Evolutionary conservation across 2,329 filamentous ascomycete genomes (phyloP).

Genomic region (Claviceps sp.): DNA sequence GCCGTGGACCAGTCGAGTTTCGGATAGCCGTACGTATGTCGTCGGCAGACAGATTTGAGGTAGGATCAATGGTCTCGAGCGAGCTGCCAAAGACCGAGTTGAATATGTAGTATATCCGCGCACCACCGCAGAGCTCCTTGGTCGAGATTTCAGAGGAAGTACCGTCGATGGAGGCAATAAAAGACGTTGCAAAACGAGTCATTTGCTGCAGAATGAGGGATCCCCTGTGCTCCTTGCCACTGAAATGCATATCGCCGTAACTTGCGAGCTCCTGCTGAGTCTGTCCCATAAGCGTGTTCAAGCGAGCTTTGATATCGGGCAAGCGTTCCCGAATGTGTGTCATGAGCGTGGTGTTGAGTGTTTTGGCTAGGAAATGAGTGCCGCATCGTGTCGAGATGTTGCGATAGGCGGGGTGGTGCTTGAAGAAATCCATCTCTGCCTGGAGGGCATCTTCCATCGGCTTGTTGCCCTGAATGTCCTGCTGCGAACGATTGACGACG

Average conservation of each 20-base stretch:
- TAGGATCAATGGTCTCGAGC: conserved; percentile 90
- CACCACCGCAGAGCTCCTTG: conserved; percentile 90
- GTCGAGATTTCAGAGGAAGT: conserved; percentile 98
- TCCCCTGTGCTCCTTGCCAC: conserved; percentile 89
- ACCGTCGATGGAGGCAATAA: conserved; percentile 97
- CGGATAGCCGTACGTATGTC: conserved; percentile 96
- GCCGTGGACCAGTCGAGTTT: conserved; percentile 91
- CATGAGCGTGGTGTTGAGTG: conserved; percentile 91
- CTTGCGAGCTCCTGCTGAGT: conserved; percentile 96
- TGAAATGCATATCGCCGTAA: conserved; percentile 96
- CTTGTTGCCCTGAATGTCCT: conserved; percentile 94
- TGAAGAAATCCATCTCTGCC: conserved; percentile 89
- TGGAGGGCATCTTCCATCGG: conserved; percentile 85
- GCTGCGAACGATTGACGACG: conserved; percentile 93
- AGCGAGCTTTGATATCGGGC: conserved; percentile 92
- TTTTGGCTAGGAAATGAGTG: conserved; percentile 88
- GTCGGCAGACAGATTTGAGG: conserved; percentile 81
- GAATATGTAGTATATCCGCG: conserved; percentile 97
- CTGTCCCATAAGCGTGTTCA: conserved; percentile 99
- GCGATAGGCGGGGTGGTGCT: conserved; percentile 89
- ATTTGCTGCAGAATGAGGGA: conserved; percentile 93
- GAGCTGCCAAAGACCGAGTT: conserved; percentile 98
- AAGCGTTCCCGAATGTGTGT: conserved; percentile 86
- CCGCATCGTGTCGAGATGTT: conserved; percentile 92
- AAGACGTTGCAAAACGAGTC: conserved; percentile 95